A percentile compares a stretch with the other conserved stretches of the same genome.
phyloP scores from a whole-genome alignment of 805 yeast genomes.

The Kodamaea kaohsiungensis region DNA sequence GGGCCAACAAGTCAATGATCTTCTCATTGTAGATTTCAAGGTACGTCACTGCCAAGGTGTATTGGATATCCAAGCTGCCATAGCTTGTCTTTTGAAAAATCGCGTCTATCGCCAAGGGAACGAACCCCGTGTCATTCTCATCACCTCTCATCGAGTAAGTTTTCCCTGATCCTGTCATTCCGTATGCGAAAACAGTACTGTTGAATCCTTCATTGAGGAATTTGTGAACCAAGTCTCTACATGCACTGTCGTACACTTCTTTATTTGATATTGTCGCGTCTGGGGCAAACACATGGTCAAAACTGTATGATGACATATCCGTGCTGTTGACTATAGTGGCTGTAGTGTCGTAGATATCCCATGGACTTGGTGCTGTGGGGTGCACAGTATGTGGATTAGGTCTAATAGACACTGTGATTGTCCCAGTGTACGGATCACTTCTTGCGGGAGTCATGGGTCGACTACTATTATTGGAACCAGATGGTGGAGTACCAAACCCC shows the following conservation, averaged over 20 bases:
- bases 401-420: conserved; percentile 74
- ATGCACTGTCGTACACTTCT: conserved; percentile 57
- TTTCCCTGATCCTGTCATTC: conserved; percentile 93
- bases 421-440: conserved; percentile 58
- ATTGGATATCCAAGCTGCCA: conserved; percentile 19
- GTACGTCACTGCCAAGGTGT: conserved; percentile 64
- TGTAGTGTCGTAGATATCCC: conserved; percentile 43
- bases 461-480: conserved; percentile 12
- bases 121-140: conserved; percentile 63
- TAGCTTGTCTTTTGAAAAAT: conserved; percentile 51
- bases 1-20: conserved; percentile 69
- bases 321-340: conserved; percentile 49
- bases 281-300: conserved; percentile 78
- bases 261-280: conserved; percentile 44
- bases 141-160: conserved; percentile 85
- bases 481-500: conserved; percentile 22
- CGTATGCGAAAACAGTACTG: conserved; percentile 90
- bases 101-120: conserved; percentile 63
- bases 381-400: conserved; percentile 61
- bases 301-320: conserved; percentile 61
- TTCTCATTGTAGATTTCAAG: conserved; percentile 87
- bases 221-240: conserved; percentile 56
- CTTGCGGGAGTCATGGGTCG: conserved; percentile 40
- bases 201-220: conserved; percentile 70
- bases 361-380: conserved; percentile 37